Evolutionary conservation across 2,329 filamentous ascomycete species (phyloP), one percentile per base, ranked within the genome.

Genomic region (Lasiodiplodia citricola): DNA sequence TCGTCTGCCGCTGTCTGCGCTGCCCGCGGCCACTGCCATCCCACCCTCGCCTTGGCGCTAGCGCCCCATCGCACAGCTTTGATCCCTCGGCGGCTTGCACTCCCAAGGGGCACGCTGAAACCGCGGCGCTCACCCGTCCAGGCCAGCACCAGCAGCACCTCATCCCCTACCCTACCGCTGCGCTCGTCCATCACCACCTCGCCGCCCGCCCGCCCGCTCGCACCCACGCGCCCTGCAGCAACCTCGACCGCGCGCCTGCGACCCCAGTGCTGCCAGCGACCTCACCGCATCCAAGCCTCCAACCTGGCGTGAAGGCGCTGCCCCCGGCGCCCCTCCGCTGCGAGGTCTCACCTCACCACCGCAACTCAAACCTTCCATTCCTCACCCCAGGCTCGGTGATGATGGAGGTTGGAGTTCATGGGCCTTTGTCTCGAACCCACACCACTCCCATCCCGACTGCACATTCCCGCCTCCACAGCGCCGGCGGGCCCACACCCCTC

Each of bases 321-420:
- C 31, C 50, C 44, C 67, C 58, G 57, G 57, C 58, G 67, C 67
- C 23, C 67, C 57, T 68, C 67, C 67, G 38, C 67, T 56, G 67
- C 67, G 57, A 68, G 67, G 67, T 68, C 51, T 68, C 67, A 68
- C 67, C 51, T 56, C 58, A 56, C 67, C 58, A 68, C 56, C 67
- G 58, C 57, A 62, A 54, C 66, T 58, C 55, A 63, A 35, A 54
- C 50, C 66, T 44, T 44, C 37, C 50, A 52, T 60, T 60, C 57
- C 66, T 50, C 55, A 47, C 66, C 47, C 55, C 66, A 60, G 55
- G 70, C 65, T 63, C 70, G 68, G 67, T 66, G 25, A 64, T 51
- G 70, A 80, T 80, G 77, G 76, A 79, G 75, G 75, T 77, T 65
- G 75, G 74, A 70, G 73, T 76, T 63, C 74, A 75, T 75, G 74